Conservation (phyloP, 2,329 filamentous ascomycete species). For the Cordyceps farinosa region DNA sequence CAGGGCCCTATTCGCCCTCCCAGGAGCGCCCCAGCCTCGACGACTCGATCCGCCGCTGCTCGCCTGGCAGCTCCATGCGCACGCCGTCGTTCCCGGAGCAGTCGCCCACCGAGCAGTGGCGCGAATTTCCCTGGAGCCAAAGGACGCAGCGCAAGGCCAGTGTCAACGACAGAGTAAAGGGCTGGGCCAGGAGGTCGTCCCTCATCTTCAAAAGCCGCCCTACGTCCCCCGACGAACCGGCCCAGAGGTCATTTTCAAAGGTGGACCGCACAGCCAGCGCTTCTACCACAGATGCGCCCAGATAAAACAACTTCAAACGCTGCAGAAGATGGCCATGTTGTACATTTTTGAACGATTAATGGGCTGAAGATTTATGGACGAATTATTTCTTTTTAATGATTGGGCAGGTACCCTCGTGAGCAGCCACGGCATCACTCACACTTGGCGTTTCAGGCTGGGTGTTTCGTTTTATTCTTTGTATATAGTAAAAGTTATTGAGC, state of each 20-base stretch:
- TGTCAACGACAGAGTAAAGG: constrained; percentile 32
- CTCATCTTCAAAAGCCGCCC: constrained; percentile 26
- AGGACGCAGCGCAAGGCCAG: constrained; percentile 27
- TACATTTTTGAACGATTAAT: constrained; percentile 6
- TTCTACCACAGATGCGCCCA: neutral
- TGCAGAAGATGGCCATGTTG: neutral
- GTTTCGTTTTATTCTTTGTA: constrained; percentile 14
- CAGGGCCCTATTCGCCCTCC: constrained; percentile 26
- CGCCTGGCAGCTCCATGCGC: constrained; percentile 8
- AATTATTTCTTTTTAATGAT: constrained; percentile 8
- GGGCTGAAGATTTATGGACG: constrained; percentile 4
- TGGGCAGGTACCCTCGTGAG: neutral
- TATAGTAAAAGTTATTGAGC: constrained; percentile 11
- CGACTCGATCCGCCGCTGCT: constrained; percentile 21
- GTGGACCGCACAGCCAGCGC: constrained; percentile 6
- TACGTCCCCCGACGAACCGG: constrained; percentile 20
- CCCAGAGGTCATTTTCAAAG: constrained; percentile 19
- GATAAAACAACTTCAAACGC: neutral
- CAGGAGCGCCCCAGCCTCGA: constrained; percentile 27
- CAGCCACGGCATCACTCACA: neutral
- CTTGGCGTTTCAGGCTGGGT: constrained; percentile 7
- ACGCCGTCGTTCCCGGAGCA: constrained; percentile 16
- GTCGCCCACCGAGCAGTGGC: constrained; percentile 22
- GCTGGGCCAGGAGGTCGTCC: constrained; percentile 36
- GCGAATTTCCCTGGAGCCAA: constrained; percentile 28